A percentile compares a stretch with the other conserved stretches of the same genome.
Evolutionary conservation across 345 rosid genomes (phyloP).

Genomic region (Schrenkiella parvula): DNA sequence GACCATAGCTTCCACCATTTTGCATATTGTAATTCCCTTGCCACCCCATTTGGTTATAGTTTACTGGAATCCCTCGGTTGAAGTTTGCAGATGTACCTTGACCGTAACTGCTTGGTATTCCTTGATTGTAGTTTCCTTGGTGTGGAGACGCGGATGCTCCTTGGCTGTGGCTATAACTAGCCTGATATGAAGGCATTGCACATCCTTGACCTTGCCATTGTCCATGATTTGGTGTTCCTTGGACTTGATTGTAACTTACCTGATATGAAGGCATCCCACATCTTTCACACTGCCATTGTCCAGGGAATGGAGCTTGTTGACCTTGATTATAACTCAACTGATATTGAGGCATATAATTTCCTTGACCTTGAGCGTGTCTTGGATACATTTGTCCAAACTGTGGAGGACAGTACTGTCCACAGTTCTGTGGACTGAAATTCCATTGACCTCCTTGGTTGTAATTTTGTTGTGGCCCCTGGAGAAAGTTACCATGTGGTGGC

Average conservation of each 20-base stretch:
- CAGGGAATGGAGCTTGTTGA: conserved; percentile 10
- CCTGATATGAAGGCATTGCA: conserved; percentile 33
- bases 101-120: conserved; percentile 31
- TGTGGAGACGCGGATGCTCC: conserved; percentile 32
- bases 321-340: conserved; percentile 21
- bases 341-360: conserved; percentile 18
- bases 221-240: conserved; percentile 9
- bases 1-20: conserved; percentile 32
- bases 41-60: conserved; percentile 27
- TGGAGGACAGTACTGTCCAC: conserved; percentile 8
- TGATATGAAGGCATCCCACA: conserved; percentile 27
- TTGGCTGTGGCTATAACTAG: conserved; percentile 41
- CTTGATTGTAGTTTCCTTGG: conserved; percentile 30
- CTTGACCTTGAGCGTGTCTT: neutral
- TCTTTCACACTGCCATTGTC: conserved; percentile 32
- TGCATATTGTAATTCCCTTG: conserved; percentile 30
- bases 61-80: conserved; percentile 31
- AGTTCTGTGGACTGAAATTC: conserved; percentile 24
- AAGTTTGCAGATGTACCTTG: conserved; percentile 33
- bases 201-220: conserved; percentile 31
- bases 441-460: conserved; percentile 36
- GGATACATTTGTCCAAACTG: conserved; percentile 20
- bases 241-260: conserved; percentile 33
- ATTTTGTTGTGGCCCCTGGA: conserved; percentile 30
- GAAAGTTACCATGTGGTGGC: conserved; percentile 20